These are phyloP conservation scores for Trichosanthes cucumerina DNA, from an alignment of 306 rosid species.

Conservation along the genomic window DNA sequence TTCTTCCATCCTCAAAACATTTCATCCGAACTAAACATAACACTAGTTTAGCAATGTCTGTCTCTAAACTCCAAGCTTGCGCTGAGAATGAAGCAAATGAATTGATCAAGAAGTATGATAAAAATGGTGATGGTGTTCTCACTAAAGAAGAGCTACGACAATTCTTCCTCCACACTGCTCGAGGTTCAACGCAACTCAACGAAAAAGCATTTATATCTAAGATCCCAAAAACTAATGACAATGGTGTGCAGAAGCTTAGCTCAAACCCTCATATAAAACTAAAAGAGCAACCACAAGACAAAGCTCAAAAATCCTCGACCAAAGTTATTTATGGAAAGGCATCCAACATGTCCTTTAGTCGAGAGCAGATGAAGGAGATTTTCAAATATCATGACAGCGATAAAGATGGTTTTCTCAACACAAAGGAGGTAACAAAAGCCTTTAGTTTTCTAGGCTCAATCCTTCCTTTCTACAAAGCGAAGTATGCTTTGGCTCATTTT, in stretches of 20 bases:
- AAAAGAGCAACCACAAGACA: not conserved
- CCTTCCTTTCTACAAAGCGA: not conserved
- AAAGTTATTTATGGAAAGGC: not conserved
- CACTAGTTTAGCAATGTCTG: not conserved
- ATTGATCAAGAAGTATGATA: not conserved
- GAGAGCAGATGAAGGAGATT: not conserved
- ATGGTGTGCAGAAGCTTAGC: no score
- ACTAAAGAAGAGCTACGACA: not conserved
- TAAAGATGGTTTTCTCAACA: not conserved
- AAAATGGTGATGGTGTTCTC: constrained; percentile 5
- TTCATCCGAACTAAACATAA: not conserved
- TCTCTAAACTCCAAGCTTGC: not conserved
- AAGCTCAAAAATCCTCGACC: not conserved
- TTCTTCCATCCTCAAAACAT: no score
- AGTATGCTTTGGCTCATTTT: not conserved
- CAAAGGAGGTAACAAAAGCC: not conserved
- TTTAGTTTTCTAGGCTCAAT: not conserved
- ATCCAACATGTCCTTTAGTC: not conserved
- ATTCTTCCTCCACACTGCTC: not conserved
- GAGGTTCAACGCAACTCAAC: no score
- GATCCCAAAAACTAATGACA: no score
- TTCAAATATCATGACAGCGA: not conserved
- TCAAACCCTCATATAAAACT: no score
- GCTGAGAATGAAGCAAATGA: not conserved
- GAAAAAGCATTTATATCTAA: no score